Percentiles rank a stretch among this genome's conserved stretches.
Evolutionary conservation across 140 eudicot species (phyloP).

Genomic region (Stevia rebaudiana): DNA sequence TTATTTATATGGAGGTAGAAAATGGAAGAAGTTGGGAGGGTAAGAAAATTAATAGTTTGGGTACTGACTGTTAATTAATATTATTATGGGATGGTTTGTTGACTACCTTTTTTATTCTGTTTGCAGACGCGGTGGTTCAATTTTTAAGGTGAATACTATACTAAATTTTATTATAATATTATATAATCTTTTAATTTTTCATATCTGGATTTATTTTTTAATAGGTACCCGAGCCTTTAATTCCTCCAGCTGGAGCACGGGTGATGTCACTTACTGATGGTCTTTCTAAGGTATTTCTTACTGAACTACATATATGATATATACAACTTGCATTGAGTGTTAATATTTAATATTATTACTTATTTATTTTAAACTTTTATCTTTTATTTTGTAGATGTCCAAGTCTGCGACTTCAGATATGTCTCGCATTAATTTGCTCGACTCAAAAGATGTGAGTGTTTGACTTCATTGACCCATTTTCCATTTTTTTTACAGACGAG

Average conservation of each 20-base stretch:
- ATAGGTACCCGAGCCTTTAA: slow-evolving; percentile 97
- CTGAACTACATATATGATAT: not conserved
- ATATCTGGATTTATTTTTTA: slow-evolving; percentile 2
- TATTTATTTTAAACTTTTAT: not conserved
- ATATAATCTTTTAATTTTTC: not conserved
- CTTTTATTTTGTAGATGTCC: slow-evolving; percentile 63
- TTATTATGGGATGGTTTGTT: slow-evolving; percentile 24
- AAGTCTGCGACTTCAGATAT: slow-evolving; percentile 95
- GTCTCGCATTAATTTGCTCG: slow-evolving; percentile 92
- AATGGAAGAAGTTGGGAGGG: slow-evolving; percentile 99
- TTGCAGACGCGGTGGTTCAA: slow-evolving; percentile 84
- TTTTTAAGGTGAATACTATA: slow-evolving; percentile 60
- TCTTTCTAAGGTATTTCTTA: slow-evolving; percentile 67
- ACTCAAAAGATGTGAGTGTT: slow-evolving; percentile 86
- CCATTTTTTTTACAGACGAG: not conserved
- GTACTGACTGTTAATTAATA: slow-evolving; percentile 11
- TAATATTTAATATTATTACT: not conserved
- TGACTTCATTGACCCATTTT: slow-evolving; percentile 3
- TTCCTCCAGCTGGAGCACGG: slow-evolving; percentile 99
- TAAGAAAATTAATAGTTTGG: slow-evolving; percentile 28
- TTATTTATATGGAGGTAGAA: slow-evolving; percentile 89
- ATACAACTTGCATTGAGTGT: slow-evolving; percentile 1
- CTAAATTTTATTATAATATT: not conserved
- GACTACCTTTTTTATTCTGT: slow-evolving; percentile 17
- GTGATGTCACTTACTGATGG: slow-evolving; percentile 99